Evolutionary conservation across 768 basidiomycete species (phyloP).

Genomic region (Cystoderma amianthinum): DNA sequence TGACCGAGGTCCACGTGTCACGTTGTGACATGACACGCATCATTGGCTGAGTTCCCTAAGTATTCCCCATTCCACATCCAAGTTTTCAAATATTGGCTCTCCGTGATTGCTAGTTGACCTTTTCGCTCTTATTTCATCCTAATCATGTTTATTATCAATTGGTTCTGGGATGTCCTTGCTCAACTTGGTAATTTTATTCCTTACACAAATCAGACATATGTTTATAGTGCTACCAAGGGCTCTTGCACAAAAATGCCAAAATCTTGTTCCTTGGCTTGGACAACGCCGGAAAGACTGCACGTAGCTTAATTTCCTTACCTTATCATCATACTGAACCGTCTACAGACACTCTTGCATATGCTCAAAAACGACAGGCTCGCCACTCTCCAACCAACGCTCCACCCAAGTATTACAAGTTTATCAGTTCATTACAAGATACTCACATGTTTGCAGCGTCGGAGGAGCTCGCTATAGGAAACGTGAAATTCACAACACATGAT

Average conservation of each 20-base stretch:
- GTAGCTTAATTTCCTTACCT: too few species aligned
- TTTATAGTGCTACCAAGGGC: conserved; percentile 39
- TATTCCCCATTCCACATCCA: too few species aligned
- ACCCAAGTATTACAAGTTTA: conserved; percentile 96
- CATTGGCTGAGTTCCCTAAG: too few species aligned
- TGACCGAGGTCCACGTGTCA: too few species aligned
- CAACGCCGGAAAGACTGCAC: conserved; percentile 97
- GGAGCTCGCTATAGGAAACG: conserved; percentile 96
- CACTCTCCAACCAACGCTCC: conserved; percentile 94
- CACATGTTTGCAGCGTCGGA: conserved; percentile 69
- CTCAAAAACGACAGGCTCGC: conserved; percentile 98
- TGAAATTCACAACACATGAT: conserved; percentile 99
- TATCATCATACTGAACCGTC: too few species aligned
- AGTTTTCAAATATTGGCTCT: too few species aligned
- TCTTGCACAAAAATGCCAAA: conserved; percentile 98
- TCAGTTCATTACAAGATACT: conserved; percentile 18
- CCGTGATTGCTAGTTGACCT: too few species aligned
- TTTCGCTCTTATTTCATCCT: background rate
- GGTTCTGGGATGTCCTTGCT: conserved; percentile 95
- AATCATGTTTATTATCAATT: conserved; percentile 80
- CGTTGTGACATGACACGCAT: too few species aligned
- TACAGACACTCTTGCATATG: conserved; percentile 94
- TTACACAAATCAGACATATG: background rate
- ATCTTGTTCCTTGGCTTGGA: conserved; percentile 98
- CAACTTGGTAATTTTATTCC: conserved; percentile 66